Evolutionary conservation across 2,329 filamentous ascomycete species (phyloP).

Genomic region (Monosporascus sp.): DNA sequence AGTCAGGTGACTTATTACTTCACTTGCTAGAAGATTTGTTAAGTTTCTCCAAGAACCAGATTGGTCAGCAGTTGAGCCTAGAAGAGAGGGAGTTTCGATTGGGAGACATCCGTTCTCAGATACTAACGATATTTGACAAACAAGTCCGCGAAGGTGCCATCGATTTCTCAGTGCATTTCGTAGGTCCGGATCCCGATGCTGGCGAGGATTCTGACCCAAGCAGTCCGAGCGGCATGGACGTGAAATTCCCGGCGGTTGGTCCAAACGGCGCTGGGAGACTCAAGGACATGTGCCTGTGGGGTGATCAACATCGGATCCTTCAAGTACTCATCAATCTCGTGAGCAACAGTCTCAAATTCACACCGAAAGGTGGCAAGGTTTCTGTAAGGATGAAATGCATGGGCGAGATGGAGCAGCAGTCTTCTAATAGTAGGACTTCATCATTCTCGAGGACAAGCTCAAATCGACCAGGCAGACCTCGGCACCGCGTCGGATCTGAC

Average conservation of each 20-base stretch:
- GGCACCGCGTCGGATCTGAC: slow-evolving; percentile 41
- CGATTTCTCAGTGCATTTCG: slow-evolving; percentile 64
- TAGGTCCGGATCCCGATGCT: slow-evolving; percentile 41
- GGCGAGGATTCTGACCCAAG: slow-evolving; percentile 27
- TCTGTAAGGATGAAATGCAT: slow-evolving; percentile 70
- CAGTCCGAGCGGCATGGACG: slow-evolving; percentile 25
- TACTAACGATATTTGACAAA: slow-evolving; percentile 83
- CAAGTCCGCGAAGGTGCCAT: slow-evolving; percentile 78
- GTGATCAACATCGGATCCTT: slow-evolving; percentile 85
- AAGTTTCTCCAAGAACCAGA: slow-evolving; percentile 93
- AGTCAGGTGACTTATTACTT: slow-evolving; percentile 76
- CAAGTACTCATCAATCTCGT: slow-evolving; percentile 94
- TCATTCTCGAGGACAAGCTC: slow-evolving; percentile 45
- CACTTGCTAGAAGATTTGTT: slow-evolving; percentile 85
- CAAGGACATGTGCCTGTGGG: slow-evolving; percentile 84
- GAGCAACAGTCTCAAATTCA: slow-evolving; percentile 90
- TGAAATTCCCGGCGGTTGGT: slow-evolving; percentile 51
- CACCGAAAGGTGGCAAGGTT: slow-evolving; percentile 69
- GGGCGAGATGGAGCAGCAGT: slow-evolving; percentile 46
- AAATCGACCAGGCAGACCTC: slow-evolving; percentile 33
- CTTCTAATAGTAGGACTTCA: slow-evolving; percentile 45
- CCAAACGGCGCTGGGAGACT: slow-evolving; percentile 62
- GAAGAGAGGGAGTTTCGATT: slow-evolving; percentile 83
- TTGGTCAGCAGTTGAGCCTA: slow-evolving; percentile 74
- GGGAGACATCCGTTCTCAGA: slow-evolving; percentile 76